phyloP scores from a whole-genome alignment of 208 protist genomes.

The Crithidia expoeki region DNA sequence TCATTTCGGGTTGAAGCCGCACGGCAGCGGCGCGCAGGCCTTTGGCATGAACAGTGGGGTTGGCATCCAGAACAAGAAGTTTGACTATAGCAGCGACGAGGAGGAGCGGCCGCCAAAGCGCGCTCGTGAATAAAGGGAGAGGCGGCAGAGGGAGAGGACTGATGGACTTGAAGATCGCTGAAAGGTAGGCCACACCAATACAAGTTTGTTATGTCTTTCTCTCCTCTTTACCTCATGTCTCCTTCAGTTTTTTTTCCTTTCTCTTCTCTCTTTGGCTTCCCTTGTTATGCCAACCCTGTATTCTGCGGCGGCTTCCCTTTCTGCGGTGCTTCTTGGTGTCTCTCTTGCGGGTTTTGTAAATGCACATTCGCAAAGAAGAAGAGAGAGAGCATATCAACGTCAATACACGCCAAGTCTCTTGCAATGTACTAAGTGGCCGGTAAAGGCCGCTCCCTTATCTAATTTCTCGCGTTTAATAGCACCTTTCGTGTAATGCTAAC shows the following conservation, averaged over 20 bases:
- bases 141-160: conserved; percentile 11
- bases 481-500: conserved; percentile 9
- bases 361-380: no score
- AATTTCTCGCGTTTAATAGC: conserved; percentile 12
- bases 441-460: conserved; percentile 12
- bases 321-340: no score
- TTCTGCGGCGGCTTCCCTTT: no score
- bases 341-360: no score
- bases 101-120: conserved; percentile 50
- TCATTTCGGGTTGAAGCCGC: conserved; percentile 34
- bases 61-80: conserved; percentile 57
- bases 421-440: no score
- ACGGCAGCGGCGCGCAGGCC: conserved; percentile 36
- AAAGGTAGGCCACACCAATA: no score
- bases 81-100: conserved; percentile 74
- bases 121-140: conserved; percentile 13
- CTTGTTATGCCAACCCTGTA: no score
- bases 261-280: conserved; percentile 12
- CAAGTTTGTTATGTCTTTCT: no score
- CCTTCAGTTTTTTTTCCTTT: neutral
- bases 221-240: neutral
- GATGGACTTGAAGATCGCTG: neutral
- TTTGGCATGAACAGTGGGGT: conserved; percentile 41
- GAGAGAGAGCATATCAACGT: no score
- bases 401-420: no score